A percentile compares a stretch with the other conserved stretches of the same genome.
These are phyloP conservation scores for Ricinus communis DNA, from an alignment of 345 rosid genomes.

Conservation along the genomic window DNA sequence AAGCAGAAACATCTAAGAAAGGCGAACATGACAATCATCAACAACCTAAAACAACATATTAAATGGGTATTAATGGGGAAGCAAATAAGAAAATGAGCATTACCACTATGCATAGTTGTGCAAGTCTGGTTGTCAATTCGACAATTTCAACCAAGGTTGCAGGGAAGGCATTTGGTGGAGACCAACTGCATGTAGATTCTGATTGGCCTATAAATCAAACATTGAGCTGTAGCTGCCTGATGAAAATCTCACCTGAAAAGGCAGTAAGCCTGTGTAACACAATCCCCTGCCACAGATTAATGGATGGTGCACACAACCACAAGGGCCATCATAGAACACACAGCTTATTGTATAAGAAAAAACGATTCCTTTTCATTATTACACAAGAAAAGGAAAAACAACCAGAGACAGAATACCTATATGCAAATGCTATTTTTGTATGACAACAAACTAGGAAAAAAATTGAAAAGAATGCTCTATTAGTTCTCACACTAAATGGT, in stretches of 20 bases:
- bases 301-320: neutral
- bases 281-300: too few species aligned
- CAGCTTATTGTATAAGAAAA: conserved; percentile 1
- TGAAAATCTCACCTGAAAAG: neutral
- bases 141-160: neutral
- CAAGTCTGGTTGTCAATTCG: neutral
- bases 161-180: neutral
- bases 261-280: too few species aligned
- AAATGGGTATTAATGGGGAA: neutral
- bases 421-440: conserved; percentile 24
- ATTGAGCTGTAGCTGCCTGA: neutral
- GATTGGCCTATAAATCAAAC: neutral
- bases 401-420: conserved; percentile 27
- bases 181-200: too few species aligned
- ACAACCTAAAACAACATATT: too few species aligned
- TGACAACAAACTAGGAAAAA: conserved; percentile 21
- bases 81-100: neutral
- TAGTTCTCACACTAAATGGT: conserved; percentile 24
- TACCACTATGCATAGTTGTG: too few species aligned
- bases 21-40: too few species aligned
- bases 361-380: conserved; percentile 21
- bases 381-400: conserved; percentile 20
- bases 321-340: neutral
- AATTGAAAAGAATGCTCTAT: conserved; percentile 45
- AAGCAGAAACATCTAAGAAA: neutral